Evolutionary conservation across 768 basidiomycete genomes (phyloP).

Genomic region (Amanita jacksonii): DNA sequence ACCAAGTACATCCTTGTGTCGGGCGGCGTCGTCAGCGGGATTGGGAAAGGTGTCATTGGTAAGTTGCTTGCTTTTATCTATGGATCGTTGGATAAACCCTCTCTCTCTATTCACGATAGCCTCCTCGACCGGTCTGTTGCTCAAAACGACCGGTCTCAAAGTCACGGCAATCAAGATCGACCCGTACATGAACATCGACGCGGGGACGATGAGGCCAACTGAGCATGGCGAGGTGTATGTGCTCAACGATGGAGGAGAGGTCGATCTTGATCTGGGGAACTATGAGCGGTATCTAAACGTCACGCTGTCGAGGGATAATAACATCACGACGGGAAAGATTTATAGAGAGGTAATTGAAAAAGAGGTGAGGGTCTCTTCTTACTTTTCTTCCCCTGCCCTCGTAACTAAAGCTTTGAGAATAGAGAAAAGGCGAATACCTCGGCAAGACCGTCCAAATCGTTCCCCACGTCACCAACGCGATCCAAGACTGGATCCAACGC

Average conservation of each 20-base stretch:
- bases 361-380: constrained; percentile 71
- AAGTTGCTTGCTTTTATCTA: no score
- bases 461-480: constrained; percentile 92
- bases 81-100: no score
- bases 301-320: constrained; percentile 89
- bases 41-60: constrained; percentile 99
- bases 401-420: constrained; percentile 3
- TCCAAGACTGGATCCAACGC: constrained; percentile 97
- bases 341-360: constrained; percentile 95
- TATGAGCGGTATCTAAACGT: constrained; percentile 98
- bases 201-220: constrained; percentile 96
- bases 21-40: constrained; percentile 96
- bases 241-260: constrained; percentile 96
- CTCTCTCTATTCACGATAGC: constrained; percentile 36
- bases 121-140: constrained; percentile 89
- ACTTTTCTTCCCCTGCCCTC: neutral
- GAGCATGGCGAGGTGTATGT: constrained; percentile 99
- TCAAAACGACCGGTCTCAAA: constrained; percentile 92
- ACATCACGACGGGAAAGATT: constrained; percentile 98
- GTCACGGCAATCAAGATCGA: constrained; percentile 99
- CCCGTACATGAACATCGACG: constrained; percentile 99
- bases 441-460: constrained; percentile 99
- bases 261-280: constrained; percentile 95
- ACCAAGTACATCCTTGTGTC: constrained; percentile 96
- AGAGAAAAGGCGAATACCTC: constrained; percentile 82